Conservation (phyloP, 208 protist genomes). For the Trypanosoma avium region DNA sequence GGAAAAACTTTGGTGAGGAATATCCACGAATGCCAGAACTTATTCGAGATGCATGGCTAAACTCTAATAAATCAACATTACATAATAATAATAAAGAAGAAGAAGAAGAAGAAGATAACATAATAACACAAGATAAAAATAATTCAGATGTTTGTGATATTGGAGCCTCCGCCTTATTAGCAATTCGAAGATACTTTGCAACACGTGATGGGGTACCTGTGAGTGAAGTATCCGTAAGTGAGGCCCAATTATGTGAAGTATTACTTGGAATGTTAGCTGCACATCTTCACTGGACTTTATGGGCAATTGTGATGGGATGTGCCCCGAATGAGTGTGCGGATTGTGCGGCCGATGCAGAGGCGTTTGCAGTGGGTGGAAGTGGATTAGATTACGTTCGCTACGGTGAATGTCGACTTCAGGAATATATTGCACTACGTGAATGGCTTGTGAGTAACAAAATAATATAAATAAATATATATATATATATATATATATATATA, state of each 20-base stretch:
- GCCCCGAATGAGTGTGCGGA: slow-evolving; percentile 42
- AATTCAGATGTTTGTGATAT: slow-evolving; percentile 1
- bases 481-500: no score
- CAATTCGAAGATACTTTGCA: slow-evolving; percentile 24
- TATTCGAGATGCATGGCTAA: slow-evolving; percentile 62
- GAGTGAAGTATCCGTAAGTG: slow-evolving; percentile 29
- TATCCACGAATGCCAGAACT: slow-evolving; percentile 77
- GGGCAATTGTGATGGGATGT: slow-evolving; percentile 73
- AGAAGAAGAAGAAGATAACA: slow-evolving; percentile 7
- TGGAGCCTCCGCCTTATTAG: slow-evolving; percentile 14
- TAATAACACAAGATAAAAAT: no score
- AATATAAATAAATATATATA: slow-evolving; percentile 16
- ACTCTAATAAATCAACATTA: not conserved
- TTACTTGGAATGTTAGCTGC: slow-evolving; percentile 79
- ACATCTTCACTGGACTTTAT: slow-evolving; percentile 78
- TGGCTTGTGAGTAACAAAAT: slow-evolving; percentile 60
- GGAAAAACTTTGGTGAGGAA: slow-evolving; percentile 51
- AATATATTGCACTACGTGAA: slow-evolving; percentile 69
- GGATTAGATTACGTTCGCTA: slow-evolving; percentile 83
- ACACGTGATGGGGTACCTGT: slow-evolving; percentile 11
- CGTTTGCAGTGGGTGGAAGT: slow-evolving; percentile 73
- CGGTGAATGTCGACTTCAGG: slow-evolving; percentile 71
- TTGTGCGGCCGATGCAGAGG: slow-evolving; percentile 36
- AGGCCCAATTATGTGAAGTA: slow-evolving; percentile 59
- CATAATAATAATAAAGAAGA: not conserved